These are phyloP conservation scores for Sclerospora graminicola DNA, from an alignment of 352 stramenopile species.

Conservation along the genomic window DNA sequence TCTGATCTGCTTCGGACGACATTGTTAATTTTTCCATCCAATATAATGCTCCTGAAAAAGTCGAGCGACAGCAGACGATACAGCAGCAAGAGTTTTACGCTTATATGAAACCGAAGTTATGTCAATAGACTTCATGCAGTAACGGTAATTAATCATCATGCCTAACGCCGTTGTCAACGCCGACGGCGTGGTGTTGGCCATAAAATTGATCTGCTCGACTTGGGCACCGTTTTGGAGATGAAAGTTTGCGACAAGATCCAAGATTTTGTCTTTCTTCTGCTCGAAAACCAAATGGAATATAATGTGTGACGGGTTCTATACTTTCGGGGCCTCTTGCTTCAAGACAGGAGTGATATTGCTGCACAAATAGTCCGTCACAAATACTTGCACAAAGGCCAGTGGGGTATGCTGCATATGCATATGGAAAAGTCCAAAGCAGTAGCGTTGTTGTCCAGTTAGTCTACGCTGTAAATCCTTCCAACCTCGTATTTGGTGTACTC, in stretches of 20 bases:
- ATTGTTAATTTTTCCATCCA: conserved; percentile 36
- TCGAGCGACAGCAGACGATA: conserved; percentile 41
- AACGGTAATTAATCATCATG: conserved; percentile 86
- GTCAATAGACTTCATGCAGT: conserved; percentile 74
- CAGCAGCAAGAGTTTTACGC: conserved; percentile 46
- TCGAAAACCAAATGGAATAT: conserved; percentile 84
- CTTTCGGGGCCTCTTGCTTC: conserved; percentile 30
- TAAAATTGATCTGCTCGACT: no score
- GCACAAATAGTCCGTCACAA: no score
- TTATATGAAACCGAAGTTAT: conserved; percentile 76
- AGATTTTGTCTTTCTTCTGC: conserved; percentile 61
- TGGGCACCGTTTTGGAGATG: conserved; percentile 79
- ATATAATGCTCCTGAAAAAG: conserved; percentile 45
- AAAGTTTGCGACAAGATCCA: conserved; percentile 78
- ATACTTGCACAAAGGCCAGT: no score
- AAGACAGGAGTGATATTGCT: conserved; percentile 57
- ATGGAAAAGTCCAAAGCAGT: conserved; percentile 79
- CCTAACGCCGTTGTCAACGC: conserved; percentile 36
- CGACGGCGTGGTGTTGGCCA: conserved; percentile 44
- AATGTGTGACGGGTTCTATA: conserved; percentile 49
- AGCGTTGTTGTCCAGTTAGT: conserved; percentile 39
- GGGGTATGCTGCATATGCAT: conserved; percentile 62
- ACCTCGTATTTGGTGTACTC: conserved; percentile 51
- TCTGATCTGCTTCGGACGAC: not conserved
- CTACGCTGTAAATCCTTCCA: conserved; percentile 59